Percentiles rank a stretch among this genome's conserved stretches.
Evolutionary conservation across 768 basidiomycete genomes (phyloP).

Genomic region (Crucibulum laeve): DNA sequence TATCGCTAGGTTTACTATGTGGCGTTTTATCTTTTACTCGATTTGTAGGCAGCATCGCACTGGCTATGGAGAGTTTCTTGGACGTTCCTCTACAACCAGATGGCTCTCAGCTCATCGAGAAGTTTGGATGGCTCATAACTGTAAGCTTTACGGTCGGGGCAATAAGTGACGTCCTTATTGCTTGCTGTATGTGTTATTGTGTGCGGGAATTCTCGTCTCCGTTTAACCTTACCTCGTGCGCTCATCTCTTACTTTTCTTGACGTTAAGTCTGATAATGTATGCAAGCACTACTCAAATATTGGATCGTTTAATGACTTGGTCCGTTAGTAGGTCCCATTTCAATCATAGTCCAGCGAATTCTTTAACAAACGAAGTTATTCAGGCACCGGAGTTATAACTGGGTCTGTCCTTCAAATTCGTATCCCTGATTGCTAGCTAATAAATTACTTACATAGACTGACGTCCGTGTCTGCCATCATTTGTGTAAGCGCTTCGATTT

Average conservation of each 20-base stretch:
- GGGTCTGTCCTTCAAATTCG: not conserved
- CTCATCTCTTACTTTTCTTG: not conserved
- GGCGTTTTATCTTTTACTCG: constrained; percentile 14
- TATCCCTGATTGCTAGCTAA: not conserved
- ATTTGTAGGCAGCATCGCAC: constrained; percentile 10
- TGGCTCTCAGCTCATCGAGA: constrained; percentile 12
- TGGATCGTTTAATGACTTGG: constrained; percentile 18
- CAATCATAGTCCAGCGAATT: not conserved
- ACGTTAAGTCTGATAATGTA: not conserved
- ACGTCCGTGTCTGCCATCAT: constrained; percentile 16
- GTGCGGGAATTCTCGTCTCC: constrained; percentile 6
- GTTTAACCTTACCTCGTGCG: constrained; percentile 6
- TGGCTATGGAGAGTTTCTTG: constrained; percentile 14
- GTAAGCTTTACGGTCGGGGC: constrained; percentile 14
- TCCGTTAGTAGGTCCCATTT: constrained; percentile 17
- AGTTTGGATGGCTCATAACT: constrained; percentile 21
- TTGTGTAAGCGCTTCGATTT: constrained; percentile 11
- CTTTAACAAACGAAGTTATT: not conserved
- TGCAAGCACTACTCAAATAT: constrained; percentile 11
- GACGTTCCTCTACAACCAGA: constrained; percentile 17
- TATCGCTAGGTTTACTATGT: constrained; percentile 10
- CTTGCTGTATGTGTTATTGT: constrained; percentile 16
- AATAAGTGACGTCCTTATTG: constrained; percentile 17
- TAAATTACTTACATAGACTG: constrained; percentile 7
- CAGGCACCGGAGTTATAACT: not conserved